Base-by-base conservation (phyloP, 2,329 filamentous ascomycete species). In the Monosporascus sp. region DNA sequence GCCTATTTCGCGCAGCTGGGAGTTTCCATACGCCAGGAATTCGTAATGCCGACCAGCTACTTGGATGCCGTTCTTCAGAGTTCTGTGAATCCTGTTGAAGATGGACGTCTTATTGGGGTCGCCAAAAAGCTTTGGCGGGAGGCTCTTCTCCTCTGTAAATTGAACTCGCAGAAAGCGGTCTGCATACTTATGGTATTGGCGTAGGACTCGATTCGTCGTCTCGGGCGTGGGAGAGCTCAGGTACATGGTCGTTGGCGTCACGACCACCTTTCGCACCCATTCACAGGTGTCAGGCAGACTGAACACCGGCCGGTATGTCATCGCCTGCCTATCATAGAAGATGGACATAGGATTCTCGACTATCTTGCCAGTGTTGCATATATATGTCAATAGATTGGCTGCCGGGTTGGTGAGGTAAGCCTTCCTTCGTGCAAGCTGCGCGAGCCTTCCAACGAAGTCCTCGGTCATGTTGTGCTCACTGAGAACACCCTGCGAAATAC, bases 21-120 rank as follows among this genome's bases (percentile, higher is more conserved):
- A 97, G 68, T 94, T 97, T 0, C 94, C 93, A 72, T 92, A 97
- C 0, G 93, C 94, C 26, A 99, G 81, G 59, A 97, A 97, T 60
- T 93, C 82, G 68, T 91, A 99, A 54, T 84, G 82, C 7, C 90
- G 85, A 58, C 87, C 88, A 5, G 90, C 94, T 49, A 99, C 85
- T 1, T 77, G 77, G 59, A 99, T 93, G 0, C 94, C 94, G 52
- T 94, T 82, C 45, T 74, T 78, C 64, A 97, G 74, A 0, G 87
- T 81, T 48, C 87, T 80, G 57, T 84, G 83, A 20, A 97, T 79
- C 14, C 91, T 82, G 26, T 83, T 83, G 68, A 89, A 96, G 0
- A 96, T 68, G 51, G 88, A 82, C 54, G 91, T 80, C 57, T 87
- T 85, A 15, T 35, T 35, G 4, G 31, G 31, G 5, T 35, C 31